phyloP scores from a whole-genome alignment of 2,329 filamentous ascomycete species.

The Fusarium neocosmosporiellum region DNA sequence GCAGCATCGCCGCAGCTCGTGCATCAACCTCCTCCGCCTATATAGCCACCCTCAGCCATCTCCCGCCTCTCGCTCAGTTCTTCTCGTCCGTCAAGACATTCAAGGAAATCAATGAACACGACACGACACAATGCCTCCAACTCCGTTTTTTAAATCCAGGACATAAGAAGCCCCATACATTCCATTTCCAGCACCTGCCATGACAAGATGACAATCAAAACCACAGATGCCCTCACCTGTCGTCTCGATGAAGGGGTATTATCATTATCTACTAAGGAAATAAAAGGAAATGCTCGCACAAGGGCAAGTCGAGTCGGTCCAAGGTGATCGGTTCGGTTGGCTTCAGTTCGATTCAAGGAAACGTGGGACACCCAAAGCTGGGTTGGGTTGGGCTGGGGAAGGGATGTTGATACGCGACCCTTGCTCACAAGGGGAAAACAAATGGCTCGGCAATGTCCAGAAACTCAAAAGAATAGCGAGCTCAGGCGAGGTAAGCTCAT shows the following conservation, averaged over 20 bases:
- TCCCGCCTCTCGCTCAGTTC: slow-evolving; percentile 6
- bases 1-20: slow-evolving; percentile 28
- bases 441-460: slow-evolving; percentile 33
- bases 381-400: not conserved
- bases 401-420: not conserved
- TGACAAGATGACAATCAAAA: slow-evolving; percentile 34
- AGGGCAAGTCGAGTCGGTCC: slow-evolving; percentile 18
- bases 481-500: slow-evolving; percentile 27
- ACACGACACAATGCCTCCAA: slow-evolving; percentile 39
- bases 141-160: slow-evolving; percentile 41
- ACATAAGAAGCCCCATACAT: slow-evolving; percentile 38
- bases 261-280: slow-evolving; percentile 49
- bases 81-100: slow-evolving; percentile 39
- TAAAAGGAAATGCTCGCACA: slow-evolving; percentile 38
- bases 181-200: slow-evolving; percentile 39
- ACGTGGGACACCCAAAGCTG: slow-evolving; percentile 23
- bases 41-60: not conserved
- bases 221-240: slow-evolving; percentile 44
- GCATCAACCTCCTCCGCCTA: slow-evolving; percentile 12
- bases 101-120: slow-evolving; percentile 40
- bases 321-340: slow-evolving; percentile 18
- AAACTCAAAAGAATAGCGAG: slow-evolving; percentile 31
- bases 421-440: slow-evolving; percentile 16
- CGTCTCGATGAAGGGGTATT: slow-evolving; percentile 47
- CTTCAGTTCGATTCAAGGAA: slow-evolving; percentile 38